These are phyloP conservation scores for Hansfordia pulvinata DNA, from an alignment of 2,329 filamentous ascomycete species.

Conservation along the genomic window DNA sequence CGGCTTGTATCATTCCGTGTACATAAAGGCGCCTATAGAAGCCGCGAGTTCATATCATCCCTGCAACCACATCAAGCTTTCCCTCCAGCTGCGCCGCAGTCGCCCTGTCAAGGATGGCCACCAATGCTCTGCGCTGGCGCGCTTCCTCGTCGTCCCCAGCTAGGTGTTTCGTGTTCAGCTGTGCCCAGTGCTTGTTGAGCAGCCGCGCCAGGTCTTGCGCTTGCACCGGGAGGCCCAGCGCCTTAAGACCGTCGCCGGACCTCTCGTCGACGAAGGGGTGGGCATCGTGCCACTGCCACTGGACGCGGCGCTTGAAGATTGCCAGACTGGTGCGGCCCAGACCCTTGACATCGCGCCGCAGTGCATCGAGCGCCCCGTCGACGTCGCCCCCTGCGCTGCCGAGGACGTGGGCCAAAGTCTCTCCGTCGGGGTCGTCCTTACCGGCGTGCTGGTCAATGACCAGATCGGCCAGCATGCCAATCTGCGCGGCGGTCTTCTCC, in stretches of 20 bases:
- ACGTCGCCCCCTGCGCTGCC: neutral
- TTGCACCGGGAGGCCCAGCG: neutral
- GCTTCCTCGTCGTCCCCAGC: neutral
- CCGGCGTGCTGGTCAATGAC: neutral
- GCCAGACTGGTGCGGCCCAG: neutral
- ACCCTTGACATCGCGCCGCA: neutral
- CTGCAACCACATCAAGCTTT: conserved; percentile 1
- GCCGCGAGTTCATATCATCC: too few species aligned
- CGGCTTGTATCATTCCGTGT: too few species aligned
- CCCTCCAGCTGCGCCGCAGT: neutral
- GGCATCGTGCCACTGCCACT: neutral
- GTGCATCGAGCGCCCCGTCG: neutral
- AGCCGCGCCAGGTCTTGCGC: neutral
- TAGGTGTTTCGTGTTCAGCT: neutral
- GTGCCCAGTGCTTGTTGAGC: neutral
- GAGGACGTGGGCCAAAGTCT: neutral
- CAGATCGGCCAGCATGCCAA: conserved; percentile 8
- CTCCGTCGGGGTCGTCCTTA: neutral
- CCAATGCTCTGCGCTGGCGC: neutral
- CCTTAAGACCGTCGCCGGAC: conserved; percentile 1
- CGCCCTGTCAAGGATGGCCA: neutral
- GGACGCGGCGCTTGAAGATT: neutral
- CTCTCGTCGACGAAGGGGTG: conserved; percentile 1
- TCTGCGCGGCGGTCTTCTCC: conserved; percentile 27
- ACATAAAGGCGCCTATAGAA: too few species aligned